Base-by-base conservation (phyloP, 148 eudicot species). In the Spergularia marina region DNA sequence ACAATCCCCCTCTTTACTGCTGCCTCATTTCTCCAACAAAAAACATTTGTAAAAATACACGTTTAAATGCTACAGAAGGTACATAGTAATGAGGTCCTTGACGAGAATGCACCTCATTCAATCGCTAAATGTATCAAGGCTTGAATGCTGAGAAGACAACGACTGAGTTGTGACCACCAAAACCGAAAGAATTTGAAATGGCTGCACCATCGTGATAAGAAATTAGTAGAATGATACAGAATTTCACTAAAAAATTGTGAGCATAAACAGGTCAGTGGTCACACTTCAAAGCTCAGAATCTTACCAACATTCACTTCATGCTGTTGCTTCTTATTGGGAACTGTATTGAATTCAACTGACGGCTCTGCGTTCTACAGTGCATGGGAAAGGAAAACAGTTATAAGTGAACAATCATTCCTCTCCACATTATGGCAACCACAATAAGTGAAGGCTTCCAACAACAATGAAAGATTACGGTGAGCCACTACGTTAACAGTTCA, bases 141-240 rank as follows among this genome's bases (percentile, higher is more conserved):
- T 91, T 93, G 90, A 89, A 93, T 36, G 89, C 94, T 25, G 98
- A 91, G 84, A 93, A 91, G 34, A 81, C 98, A 70, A 93, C 97
- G n/a, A 91, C 98, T 4, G 98, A 93, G 84, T 93, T 93, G 91
- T 93, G 98, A 56, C 98, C 98, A 72, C 98, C 98, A 58, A 93
- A 93, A 61, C 98, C 98, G 58, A 93, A 93, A n/a, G 98, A 93
- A 85, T 93, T 93, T 66, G 98, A 93, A 83, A 93, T 93, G 23
- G 94, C 98, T 93, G 94, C 85, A 88, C 68, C 13, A 54, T 71
- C 76, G 78, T 44, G 15, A 71, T 5, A 56, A 13, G 7, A 58
- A 73, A 56, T 57, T 7, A 78, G 41, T 14, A 55, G 13, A 30
- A 71, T 15, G 68, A 64, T 64, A 34, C 3, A 15, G 5, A 20